Evolutionary conservation across 2,329 filamentous ascomycete genomes (phyloP).

Genomic region (Sarocladiaceae sp.): DNA sequence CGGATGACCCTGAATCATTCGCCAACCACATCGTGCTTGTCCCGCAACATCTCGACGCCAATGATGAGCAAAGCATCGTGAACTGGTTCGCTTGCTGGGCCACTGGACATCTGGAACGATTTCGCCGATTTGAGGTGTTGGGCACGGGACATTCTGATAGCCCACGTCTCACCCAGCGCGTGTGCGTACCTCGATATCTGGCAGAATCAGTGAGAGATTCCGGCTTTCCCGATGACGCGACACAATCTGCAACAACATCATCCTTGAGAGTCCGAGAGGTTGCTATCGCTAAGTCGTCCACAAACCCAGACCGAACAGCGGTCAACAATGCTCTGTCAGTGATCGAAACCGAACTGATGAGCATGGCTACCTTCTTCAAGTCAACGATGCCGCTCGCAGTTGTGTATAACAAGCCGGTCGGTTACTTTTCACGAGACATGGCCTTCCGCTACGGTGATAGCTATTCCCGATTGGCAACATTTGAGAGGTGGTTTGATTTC

Average conservation of each 20-base stretch:
- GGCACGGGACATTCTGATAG: conserved; percentile 23
- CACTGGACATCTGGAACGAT: conserved; percentile 38
- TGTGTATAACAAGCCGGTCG: conserved; percentile 33
- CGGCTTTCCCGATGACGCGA: conserved; percentile 20
- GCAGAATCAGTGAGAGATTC: conserved; percentile 29
- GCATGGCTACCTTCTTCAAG: conserved; percentile 7
- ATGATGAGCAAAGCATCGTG: conserved; percentile 56
- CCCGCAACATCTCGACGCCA: conserved; percentile 41
- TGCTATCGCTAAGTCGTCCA: too few species aligned
- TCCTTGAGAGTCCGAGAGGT: too few species aligned
- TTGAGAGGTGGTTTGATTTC: conserved; percentile 18
- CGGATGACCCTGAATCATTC: conserved; percentile 11
- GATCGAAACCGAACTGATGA: conserved; percentile 10
- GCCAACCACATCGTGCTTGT: conserved; percentile 36
- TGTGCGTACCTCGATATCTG: conserved; percentile 24
- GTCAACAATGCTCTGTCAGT: too few species aligned
- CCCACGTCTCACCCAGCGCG: conserved; percentile 16
- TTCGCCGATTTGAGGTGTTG: conserved; percentile 49
- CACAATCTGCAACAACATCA: too few species aligned
- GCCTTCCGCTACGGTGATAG: conserved; percentile 18
- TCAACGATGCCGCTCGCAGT: conserved; percentile 10
- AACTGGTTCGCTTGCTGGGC: conserved; percentile 60
- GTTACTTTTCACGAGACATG: conserved; percentile 28
- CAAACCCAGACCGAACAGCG: too few species aligned
- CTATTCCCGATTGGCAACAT: conserved; percentile 15